A percentile compares a stretch with the other conserved stretches of the same genome.
Evolutionary conservation across 306 rosid genomes (phyloP).

Genomic region (Vicia villosa): DNA sequence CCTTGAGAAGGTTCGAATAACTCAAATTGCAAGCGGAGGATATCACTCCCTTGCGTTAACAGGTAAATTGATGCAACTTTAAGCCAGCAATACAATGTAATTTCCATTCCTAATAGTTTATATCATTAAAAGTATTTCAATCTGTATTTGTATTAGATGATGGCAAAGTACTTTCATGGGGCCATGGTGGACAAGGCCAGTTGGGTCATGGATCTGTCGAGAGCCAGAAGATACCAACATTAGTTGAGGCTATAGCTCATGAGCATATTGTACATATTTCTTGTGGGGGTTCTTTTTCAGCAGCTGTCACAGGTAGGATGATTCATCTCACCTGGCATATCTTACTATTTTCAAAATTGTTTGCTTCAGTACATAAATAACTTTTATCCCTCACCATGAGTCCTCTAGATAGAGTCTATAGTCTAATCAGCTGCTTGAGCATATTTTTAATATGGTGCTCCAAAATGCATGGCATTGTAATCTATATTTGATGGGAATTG

Average conservation of each 20-base stretch:
- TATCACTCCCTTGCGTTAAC: slow-evolving; percentile 94
- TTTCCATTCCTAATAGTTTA: slow-evolving; percentile 7
- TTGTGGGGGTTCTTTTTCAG: slow-evolving; percentile 89
- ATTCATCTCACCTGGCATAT: slow-evolving; percentile 7
- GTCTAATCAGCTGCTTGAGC: not conserved
- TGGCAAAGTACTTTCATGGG: slow-evolving; percentile 96
- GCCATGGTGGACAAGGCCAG: slow-evolving; percentile 95
- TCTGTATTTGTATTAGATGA: slow-evolving; percentile 56
- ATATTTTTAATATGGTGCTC: slow-evolving; percentile 1
- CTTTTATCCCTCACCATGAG: slow-evolving; percentile 12
- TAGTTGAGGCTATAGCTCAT: slow-evolving; percentile 62
- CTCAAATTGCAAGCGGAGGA: slow-evolving; percentile 91
- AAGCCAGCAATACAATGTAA: slow-evolving; percentile 6
- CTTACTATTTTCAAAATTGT: not conserved
- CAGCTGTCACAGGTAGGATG: slow-evolving; percentile 76
- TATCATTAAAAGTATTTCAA: slow-evolving; percentile 24
- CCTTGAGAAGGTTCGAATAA: slow-evolving; percentile 60
- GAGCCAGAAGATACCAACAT: slow-evolving; percentile 67
- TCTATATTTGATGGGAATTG: slow-evolving; percentile 16
- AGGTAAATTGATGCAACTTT: slow-evolving; percentile 53
- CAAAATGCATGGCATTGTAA: slow-evolving; percentile 9
- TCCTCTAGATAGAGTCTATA: slow-evolving; percentile 18
- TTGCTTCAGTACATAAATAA: slow-evolving; percentile 7
- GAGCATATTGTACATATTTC: slow-evolving; percentile 64
- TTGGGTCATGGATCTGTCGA: slow-evolving; percentile 79